Percentiles rank a stretch among this genome's conserved stretches.
phyloP scores from a whole-genome alignment of 2,329 filamentous ascomycete genomes.

The Triangularia setosa region DNA sequence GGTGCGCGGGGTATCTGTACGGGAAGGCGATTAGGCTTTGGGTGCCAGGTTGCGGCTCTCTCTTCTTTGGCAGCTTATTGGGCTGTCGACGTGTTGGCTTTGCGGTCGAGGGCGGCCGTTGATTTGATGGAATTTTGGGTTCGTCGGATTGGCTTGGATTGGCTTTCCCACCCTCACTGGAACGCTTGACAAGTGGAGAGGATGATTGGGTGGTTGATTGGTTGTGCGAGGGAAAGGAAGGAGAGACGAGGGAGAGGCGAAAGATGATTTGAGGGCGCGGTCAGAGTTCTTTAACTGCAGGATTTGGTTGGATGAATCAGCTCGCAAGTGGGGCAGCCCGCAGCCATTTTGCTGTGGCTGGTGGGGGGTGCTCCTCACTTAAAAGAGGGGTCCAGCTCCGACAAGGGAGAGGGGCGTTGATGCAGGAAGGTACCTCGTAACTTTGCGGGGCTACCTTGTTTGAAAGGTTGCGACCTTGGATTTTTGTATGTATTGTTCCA shows the following conservation, averaged over 20 bases:
- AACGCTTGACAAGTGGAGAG: conserved; percentile 34
- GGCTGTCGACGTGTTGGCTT: conserved; percentile 23
- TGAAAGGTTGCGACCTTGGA: not conserved
- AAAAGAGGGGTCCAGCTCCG: conserved; percentile 19
- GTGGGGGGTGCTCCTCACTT: conserved; percentile 12
- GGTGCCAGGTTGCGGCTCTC: conserved; percentile 5
- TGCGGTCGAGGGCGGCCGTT: conserved; percentile 27
- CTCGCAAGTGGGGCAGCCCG: conserved; percentile 33
- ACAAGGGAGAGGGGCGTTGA: conserved; percentile 15
- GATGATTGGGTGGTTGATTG: conserved; percentile 43
- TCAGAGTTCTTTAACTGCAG: conserved; percentile 38
- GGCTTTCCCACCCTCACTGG: conserved; percentile 7
- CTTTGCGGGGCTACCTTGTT: conserved; percentile 10
- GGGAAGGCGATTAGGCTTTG: conserved; percentile 15
- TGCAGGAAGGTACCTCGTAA: conserved; percentile 12
- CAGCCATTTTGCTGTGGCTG: conserved; percentile 21
- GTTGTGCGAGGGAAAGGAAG: conserved; percentile 43
- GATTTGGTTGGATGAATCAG: conserved; percentile 51
- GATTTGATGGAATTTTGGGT: conserved; percentile 31
- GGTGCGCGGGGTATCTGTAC: conserved; percentile 14
- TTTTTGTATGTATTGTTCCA: not conserved
- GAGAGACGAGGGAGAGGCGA: conserved; percentile 41
- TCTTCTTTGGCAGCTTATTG: conserved; percentile 25
- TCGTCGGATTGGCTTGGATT: conserved; percentile 15
- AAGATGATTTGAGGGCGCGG: conserved; percentile 51